Evolutionary conservation across 1,284 basidiomycete species (phyloP).

Genomic region (Schizophyllum amplum): DNA sequence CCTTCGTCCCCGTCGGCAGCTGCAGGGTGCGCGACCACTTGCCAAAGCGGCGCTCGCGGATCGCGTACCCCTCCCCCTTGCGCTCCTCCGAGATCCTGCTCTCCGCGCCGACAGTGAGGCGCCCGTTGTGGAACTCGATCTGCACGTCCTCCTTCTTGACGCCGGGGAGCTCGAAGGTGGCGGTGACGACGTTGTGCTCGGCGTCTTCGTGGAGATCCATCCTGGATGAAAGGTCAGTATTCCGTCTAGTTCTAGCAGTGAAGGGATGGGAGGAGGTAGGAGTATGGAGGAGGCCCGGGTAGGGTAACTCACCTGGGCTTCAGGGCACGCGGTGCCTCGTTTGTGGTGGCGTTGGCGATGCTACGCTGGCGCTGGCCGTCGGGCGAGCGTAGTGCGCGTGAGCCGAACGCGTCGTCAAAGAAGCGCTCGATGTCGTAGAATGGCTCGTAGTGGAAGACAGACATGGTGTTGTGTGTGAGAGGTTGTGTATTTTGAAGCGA

Average conservation of each 20-base stretch:
- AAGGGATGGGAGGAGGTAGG: neutral
- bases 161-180: constrained; percentile 37
- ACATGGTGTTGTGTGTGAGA: constrained; percentile 11
- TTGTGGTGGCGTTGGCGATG: neutral
- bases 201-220: constrained; percentile 26
- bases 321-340: constrained; percentile 9
- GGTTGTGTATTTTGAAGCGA: too few species aligned
- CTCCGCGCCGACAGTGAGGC: constrained; percentile 30
- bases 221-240: constrained; percentile 14
- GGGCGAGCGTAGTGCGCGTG: constrained; percentile 2
- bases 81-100: constrained; percentile 17
- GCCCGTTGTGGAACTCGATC: constrained; percentile 29
- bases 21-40: constrained; percentile 28
- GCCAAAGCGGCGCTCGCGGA: constrained; percentile 28
- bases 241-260: neutral
- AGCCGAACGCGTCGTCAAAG: constrained; percentile 19
- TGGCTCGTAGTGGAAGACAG: constrained; percentile 22
- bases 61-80: constrained; percentile 23
- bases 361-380: neutral
- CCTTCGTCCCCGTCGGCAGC: constrained; percentile 30
- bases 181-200: constrained; percentile 27
- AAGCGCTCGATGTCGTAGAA: constrained; percentile 23
- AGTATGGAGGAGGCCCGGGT: too few species aligned
- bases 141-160: constrained; percentile 30
- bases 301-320: constrained; percentile 16